These are phyloP conservation scores for Clonostachys chloroleuca DNA, from an alignment of 2,329 filamentous ascomycete species.

Conservation along the genomic window DNA sequence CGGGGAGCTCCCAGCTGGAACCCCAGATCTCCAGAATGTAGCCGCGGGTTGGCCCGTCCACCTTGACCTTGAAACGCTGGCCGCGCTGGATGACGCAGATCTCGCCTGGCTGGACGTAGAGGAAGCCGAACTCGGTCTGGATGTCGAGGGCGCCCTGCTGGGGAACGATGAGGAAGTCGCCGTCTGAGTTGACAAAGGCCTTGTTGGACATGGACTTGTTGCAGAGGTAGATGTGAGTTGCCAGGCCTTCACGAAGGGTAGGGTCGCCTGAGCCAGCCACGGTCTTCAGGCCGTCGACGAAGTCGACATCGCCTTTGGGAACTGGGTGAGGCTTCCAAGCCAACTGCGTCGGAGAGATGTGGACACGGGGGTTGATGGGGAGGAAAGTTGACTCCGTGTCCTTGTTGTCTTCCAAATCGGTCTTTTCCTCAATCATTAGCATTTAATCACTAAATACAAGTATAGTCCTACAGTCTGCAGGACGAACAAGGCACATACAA, in stretches of 20 bases:
- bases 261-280: constrained; percentile 66
- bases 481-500: background rate
- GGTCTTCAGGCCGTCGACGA: constrained; percentile 35
- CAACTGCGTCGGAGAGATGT: constrained; percentile 36
- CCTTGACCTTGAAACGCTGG: constrained; percentile 54
- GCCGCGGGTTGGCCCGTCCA: constrained; percentile 54
- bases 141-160: constrained; percentile 62
- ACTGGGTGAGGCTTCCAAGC: constrained; percentile 40
- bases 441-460: no score
- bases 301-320: constrained; percentile 46
- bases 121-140: constrained; percentile 57
- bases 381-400: constrained; percentile 19
- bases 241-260: constrained; percentile 62
- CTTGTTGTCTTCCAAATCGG: no score
- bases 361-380: constrained; percentile 39
- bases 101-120: constrained; percentile 59
- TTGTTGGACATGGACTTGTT: constrained; percentile 66
- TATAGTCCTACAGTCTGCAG: background rate
- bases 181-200: constrained; percentile 68
- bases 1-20: constrained; percentile 60
- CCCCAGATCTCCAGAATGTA: constrained; percentile 68
- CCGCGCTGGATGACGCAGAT: constrained; percentile 61
- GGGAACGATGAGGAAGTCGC: constrained; percentile 63
- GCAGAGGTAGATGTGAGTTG: constrained; percentile 65
- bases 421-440: constrained; percentile 1